Evolutionary conservation across 805 yeast genomes (phyloP), one percentile per base, ranked within the genome.

Genomic region (Lachancea nothofagi): DNA sequence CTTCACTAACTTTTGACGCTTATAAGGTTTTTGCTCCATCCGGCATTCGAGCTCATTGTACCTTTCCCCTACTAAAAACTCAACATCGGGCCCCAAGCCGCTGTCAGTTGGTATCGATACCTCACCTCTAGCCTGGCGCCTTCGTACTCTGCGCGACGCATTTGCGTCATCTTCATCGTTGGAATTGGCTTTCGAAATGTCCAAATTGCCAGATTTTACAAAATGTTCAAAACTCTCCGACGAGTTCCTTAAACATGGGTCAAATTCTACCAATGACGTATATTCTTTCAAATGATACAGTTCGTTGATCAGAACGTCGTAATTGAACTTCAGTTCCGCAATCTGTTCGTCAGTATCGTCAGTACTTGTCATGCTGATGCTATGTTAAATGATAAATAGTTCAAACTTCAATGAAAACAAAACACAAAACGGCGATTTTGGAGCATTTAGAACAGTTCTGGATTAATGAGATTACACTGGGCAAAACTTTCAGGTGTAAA

Each of bases 261-360:
- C 73, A 73, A 79, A 83, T 14, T 74, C 75, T 0, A 71, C 74
- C 30, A 81, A 55, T 0, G 85, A 77, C 15, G 77, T 75, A 53
- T 72, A 82, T 48, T 78, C 75, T 41, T 69, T 63, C 20, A 83
- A 59, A 53, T 82, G 86, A 49, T 76, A 81, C 14, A 82, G 60
- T 52, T 83, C 88, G 45, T 77, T 75, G 0, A 75, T 65, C 19
- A 74, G 56, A 4, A 72, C 38, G 36, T 73, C 74, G 54, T 74
- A 75, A 27, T 69, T 61, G 12, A 71, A 58, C 26, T 70, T 57
- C 40, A 77, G 45, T 5, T 70, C 64, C 1, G 74, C 71, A 42
- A 77, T 47, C 31, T 57, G 59, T 18, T 66, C 60, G 35, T 59
- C 57, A 18, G 22, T 35, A 2, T 24, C 36, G 6, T 29, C 29